Conservation (phyloP, 768 basidiomycete species). For the Suillus spraguei region DNA sequence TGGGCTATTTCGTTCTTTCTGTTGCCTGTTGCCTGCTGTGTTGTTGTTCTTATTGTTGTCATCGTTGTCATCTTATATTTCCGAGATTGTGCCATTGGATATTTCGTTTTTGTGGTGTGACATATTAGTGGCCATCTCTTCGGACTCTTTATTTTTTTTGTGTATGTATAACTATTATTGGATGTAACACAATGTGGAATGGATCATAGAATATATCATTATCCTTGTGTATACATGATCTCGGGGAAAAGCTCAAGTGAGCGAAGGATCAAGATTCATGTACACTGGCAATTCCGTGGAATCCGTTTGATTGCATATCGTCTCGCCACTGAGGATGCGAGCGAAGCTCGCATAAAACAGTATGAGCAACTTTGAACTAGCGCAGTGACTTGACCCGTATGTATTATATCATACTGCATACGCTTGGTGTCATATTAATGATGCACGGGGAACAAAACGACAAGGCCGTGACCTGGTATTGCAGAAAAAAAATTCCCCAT, state of each 20-base stretch:
- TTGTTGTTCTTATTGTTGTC: background rate
- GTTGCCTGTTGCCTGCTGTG: background rate
- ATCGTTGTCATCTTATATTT: constrained; percentile 7
- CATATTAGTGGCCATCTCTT: constrained; percentile 5
- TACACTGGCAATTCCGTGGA: background rate
- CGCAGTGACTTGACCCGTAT: background rate
- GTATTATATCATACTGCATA: background rate
- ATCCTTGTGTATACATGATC: background rate
- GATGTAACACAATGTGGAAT: constrained; percentile 13
- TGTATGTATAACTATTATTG: constrained; percentile 15
- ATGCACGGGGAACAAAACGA: background rate
- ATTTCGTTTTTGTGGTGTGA: constrained; percentile 8
- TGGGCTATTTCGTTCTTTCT: background rate
- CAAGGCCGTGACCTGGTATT: background rate
- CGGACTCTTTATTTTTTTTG: constrained; percentile 7
- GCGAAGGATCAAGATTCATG: background rate
- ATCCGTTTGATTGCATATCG: background rate
- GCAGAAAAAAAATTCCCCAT: background rate
- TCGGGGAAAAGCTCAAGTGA: background rate
- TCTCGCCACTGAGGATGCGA: background rate
- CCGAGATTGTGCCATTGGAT: background rate
- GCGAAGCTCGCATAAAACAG: background rate
- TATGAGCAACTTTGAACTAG: background rate
- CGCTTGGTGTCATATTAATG: background rate
- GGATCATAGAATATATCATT: background rate